Base-by-base conservation (phyloP, 495 filamentous ascomycete genomes). In the Trichocladium antarcticum region DNA sequence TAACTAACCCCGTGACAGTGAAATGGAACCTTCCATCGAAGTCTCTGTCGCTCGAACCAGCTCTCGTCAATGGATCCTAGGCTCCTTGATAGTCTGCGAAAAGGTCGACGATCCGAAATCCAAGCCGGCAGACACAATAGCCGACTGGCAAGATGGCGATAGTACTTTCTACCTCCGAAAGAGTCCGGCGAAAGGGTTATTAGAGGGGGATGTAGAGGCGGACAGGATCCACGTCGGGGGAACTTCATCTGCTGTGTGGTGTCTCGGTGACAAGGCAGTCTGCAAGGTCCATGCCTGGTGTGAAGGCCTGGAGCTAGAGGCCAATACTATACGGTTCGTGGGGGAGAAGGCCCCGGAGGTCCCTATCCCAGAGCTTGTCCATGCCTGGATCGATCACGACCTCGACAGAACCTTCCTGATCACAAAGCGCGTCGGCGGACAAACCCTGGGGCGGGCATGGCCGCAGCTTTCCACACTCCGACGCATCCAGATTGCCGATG, bases 131-230 rank as follows among this genome's bases (percentile, higher is more conserved):
- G 42, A 44, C 29, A 17, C 42, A 7, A 35, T 44, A n/a, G 29
- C 29, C 42, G 9, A 35, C 42, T 44, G 42, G 42, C 42, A 35
- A 44, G 42, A 44, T 44, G 42, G 29, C 29, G 31, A 44, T 4
- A 15, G 12, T 29, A 35, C 19, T 34, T 44, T 44, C 28, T 44
- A 44, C 42, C 42, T 44, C 16, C 42, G 42, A 22, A 44, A 44
- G 19, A 34, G 17, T 2, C 35, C 17, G 17, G 16, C 28, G 1
- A 6, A 43, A 10, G 42, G 35, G 40, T 42, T 19, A 24, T 31
- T 9, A 10, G 40, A 8, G 5, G 27, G 27, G 7, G 24, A 42
- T 42, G 9, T 27, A 1, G 24, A 42, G 40, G 15, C 40, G 15
- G 40, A 42, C 12, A 31, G 40, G 40, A 12, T 42, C 7, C 40